Evolutionary conservation across 495 filamentous ascomycete species (phyloP).

Genomic region (Parathielavia appendiculata): DNA sequence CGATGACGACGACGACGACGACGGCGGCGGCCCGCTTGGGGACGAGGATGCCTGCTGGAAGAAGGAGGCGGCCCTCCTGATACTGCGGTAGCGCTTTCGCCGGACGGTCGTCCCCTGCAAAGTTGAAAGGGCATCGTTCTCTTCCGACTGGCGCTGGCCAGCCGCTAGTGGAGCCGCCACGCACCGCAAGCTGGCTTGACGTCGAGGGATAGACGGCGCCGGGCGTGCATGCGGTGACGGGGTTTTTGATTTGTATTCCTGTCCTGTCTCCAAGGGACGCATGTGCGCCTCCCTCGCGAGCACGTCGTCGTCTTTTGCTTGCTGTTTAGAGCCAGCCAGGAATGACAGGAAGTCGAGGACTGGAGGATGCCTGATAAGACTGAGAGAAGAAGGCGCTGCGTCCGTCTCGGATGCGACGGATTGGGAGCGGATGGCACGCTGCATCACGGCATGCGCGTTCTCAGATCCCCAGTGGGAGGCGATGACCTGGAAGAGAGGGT

Average conservation of each 20-base stretch:
- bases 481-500: constrained; percentile 41
- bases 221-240: neutral
- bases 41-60: neutral
- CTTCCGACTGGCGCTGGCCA: neutral
- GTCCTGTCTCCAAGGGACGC: no score
- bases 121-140: neutral
- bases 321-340: no score
- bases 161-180: neutral
- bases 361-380: constrained; percentile 25
- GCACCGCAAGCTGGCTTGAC: constrained; percentile 29
- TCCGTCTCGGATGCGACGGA: constrained; percentile 8
- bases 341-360: constrained; percentile 26
- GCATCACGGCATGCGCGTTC: constrained; percentile 37
- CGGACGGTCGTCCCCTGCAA: neutral
- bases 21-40: neutral
- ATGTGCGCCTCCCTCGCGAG: no score
- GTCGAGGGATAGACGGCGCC: constrained; percentile 30
- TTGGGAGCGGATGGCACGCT: constrained; percentile 26
- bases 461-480: constrained; percentile 40
- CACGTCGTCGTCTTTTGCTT: no score
- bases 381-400: neutral
- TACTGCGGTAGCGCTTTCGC: neutral
- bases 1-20: neutral
- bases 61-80: neutral
- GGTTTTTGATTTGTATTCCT: no score